Conservation (phyloP, 768 basidiomycete genomes). For the Leccinum longicurvipes region DNA sequence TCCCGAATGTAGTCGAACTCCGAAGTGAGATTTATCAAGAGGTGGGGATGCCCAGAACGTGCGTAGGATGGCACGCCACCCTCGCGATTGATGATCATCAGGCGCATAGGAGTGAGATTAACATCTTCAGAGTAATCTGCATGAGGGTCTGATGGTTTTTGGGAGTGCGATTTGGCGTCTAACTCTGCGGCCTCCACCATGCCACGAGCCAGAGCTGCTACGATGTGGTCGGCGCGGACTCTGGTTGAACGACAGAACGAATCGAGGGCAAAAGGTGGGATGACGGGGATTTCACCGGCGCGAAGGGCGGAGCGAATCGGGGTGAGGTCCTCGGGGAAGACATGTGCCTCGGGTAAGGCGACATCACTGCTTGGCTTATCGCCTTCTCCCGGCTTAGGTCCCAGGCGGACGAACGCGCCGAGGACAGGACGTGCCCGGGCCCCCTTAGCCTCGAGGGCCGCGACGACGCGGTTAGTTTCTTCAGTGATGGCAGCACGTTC, state of each 20-base stretch:
- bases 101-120: conserved; percentile 89
- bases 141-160: conserved; percentile 31
- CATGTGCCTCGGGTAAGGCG: conserved; percentile 69
- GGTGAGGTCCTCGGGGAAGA: conserved; percentile 73
- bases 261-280: conserved; percentile 90
- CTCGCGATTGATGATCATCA: conserved; percentile 97
- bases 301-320: conserved; percentile 85
- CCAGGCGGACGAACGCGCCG: conserved; percentile 80
- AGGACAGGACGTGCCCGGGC: conserved; percentile 86
- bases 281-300: conserved; percentile 94
- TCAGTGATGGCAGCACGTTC: conserved; percentile 66
- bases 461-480: conserved; percentile 84
- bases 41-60: conserved; percentile 89
- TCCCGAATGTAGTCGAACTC: conserved; percentile 82
- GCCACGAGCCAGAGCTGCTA: conserved; percentile 82
- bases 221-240: conserved; percentile 82
- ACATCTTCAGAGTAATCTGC: conserved; percentile 48
- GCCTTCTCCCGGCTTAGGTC: conserved; percentile 61
- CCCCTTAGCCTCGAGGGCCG: conserved; percentile 78
- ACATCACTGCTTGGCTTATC: conserved; percentile 32
- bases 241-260: conserved; percentile 84
- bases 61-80: conserved; percentile 98
- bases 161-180: conserved; percentile 41
- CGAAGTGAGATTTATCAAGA: conserved; percentile 89
- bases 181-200: conserved; percentile 61